These are phyloP conservation scores for Saturnispora dispora DNA, from an alignment of 805 yeast genomes.

Conservation along the genomic window DNA sequence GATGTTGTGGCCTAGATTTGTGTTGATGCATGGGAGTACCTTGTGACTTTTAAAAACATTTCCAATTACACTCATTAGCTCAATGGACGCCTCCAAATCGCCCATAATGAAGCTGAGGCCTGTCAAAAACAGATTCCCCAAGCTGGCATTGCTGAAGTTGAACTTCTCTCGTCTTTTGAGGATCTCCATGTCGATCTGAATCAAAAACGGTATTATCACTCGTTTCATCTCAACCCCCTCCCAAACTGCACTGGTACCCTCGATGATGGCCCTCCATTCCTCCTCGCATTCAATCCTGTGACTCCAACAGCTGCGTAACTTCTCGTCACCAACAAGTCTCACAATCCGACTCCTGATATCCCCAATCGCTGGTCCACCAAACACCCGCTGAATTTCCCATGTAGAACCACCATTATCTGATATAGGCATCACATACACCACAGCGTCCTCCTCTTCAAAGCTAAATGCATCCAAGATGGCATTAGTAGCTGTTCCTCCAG, in stretches of 20 bases:
- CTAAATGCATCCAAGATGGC: conserved; percentile 55
- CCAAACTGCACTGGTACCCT: conserved; percentile 73
- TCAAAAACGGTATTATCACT: conserved; percentile 64
- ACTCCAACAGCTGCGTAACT: background rate
- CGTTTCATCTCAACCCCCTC: conserved; percentile 49
- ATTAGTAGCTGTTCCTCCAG: conserved; percentile 88
- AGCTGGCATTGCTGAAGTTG: conserved; percentile 65
- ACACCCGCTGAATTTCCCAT: conserved; percentile 71
- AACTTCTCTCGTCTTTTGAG: conserved; percentile 61
- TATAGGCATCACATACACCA: conserved; percentile 70
- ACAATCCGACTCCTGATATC: conserved; percentile 79
- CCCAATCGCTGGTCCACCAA: conserved; percentile 95
- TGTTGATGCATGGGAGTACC: conserved; percentile 75
- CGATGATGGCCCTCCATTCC: conserved; percentile 75
- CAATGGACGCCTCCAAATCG: conserved; percentile 76
- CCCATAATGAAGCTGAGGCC: conserved; percentile 80
- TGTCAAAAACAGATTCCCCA: conserved; percentile 77
- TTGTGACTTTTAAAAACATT: conserved; percentile 42
- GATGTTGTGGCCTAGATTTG: conserved; percentile 79
- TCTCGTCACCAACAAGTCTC: conserved; percentile 51
- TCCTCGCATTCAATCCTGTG: conserved; percentile 2
- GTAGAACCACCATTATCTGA: conserved; percentile 95
- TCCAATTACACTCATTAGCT: conserved; percentile 48
- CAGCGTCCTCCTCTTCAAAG: conserved; percentile 5
- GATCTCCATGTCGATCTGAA: conserved; percentile 71